Percentiles rank a stretch among this genome's conserved stretches.
phyloP scores from a whole-genome alignment of 768 basidiomycete species.

The Mycena polygramma region DNA sequence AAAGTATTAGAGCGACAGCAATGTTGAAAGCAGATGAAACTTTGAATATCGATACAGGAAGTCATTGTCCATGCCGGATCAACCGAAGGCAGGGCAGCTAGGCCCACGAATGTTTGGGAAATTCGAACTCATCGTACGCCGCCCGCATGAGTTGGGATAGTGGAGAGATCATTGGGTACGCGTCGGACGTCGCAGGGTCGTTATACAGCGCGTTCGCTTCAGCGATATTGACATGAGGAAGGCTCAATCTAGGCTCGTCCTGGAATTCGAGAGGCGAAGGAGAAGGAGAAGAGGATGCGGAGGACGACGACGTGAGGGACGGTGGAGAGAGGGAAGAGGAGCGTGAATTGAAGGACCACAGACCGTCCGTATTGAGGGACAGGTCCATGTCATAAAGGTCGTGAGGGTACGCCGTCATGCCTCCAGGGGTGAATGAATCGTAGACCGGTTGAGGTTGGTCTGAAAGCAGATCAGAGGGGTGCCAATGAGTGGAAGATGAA shows the following conservation, averaged over 20 bases:
- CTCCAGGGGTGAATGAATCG: background rate
- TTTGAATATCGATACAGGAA: slow-evolving; percentile 32
- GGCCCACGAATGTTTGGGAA: slow-evolving; percentile 14
- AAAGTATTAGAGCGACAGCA: slow-evolving; percentile 28
- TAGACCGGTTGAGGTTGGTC: background rate
- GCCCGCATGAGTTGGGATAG: slow-evolving; percentile 21
- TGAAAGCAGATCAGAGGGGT: slow-evolving; percentile 1
- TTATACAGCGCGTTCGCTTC: slow-evolving; percentile 14
- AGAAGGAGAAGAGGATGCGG: slow-evolving; percentile 26
- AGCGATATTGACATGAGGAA: slow-evolving; percentile 18
- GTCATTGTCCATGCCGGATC: slow-evolving; percentile 26
- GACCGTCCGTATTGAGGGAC: slow-evolving; percentile 11
- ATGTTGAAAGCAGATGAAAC: slow-evolving; percentile 7
- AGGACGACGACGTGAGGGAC: slow-evolving; percentile 12
- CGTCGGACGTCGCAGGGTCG: slow-evolving; percentile 16
- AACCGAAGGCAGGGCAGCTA: slow-evolving; percentile 19
- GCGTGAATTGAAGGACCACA: slow-evolving; percentile 23
- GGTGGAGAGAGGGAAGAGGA: slow-evolving; percentile 22
- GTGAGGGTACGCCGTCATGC: background rate
- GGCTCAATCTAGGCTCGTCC: slow-evolving; percentile 4
- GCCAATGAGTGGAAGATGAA: background rate
- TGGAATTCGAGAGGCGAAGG: slow-evolving; percentile 25
- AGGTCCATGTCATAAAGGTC: slow-evolving; percentile 18
- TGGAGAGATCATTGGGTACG: slow-evolving; percentile 22
- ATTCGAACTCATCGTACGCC: background rate